phyloP scores from a whole-genome alignment of 495 filamentous ascomycete genomes.

The Podospora bellae-mahoneyi region DNA sequence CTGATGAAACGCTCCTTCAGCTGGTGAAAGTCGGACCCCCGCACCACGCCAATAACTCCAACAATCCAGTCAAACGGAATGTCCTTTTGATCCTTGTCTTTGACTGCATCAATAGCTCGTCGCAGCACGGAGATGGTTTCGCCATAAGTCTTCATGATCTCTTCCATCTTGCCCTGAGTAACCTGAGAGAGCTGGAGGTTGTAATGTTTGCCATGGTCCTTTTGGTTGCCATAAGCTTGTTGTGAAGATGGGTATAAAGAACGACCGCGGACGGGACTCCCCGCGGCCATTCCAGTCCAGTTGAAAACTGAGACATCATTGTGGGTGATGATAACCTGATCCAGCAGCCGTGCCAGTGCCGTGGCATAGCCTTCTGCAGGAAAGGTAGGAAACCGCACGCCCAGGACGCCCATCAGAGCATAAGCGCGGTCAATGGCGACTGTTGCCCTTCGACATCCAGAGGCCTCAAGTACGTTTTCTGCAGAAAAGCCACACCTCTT shows the following conservation, averaged over 20 bases:
- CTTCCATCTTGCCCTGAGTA: slow-evolving; percentile 27
- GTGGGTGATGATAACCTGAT: slow-evolving; percentile 37
- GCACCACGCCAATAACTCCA: slow-evolving; percentile 30
- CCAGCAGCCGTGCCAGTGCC: slow-evolving; percentile 37
- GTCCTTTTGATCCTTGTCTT: slow-evolving; percentile 30
- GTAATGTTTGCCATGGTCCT: slow-evolving; percentile 27
- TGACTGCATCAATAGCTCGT: slow-evolving; percentile 31
- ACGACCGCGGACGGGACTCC: slow-evolving; percentile 36
- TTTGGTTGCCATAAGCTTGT: slow-evolving; percentile 27
- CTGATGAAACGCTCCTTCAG: slow-evolving; percentile 29
- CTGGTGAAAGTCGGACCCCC: slow-evolving; percentile 22
- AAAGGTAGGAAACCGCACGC: slow-evolving; percentile 38
- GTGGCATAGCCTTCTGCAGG: slow-evolving; percentile 38
- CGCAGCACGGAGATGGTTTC: slow-evolving; percentile 29
- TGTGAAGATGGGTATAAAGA: slow-evolving; percentile 39
- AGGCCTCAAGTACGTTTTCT: slow-evolving; percentile 32
- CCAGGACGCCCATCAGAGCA: slow-evolving; percentile 40
- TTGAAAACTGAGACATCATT: slow-evolving; percentile 45
- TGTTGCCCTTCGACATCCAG: slow-evolving; percentile 32
- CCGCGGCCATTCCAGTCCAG: slow-evolving; percentile 39
- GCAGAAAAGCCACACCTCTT: slow-evolving; percentile 31
- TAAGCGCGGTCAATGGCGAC: slow-evolving; percentile 37
- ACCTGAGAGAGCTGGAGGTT: slow-evolving; percentile 27
- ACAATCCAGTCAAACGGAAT: slow-evolving; percentile 33
- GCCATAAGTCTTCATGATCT: slow-evolving; percentile 29